Conservation (phyloP, 805 yeast genomes). For the Priceomyces carsonii region DNA sequence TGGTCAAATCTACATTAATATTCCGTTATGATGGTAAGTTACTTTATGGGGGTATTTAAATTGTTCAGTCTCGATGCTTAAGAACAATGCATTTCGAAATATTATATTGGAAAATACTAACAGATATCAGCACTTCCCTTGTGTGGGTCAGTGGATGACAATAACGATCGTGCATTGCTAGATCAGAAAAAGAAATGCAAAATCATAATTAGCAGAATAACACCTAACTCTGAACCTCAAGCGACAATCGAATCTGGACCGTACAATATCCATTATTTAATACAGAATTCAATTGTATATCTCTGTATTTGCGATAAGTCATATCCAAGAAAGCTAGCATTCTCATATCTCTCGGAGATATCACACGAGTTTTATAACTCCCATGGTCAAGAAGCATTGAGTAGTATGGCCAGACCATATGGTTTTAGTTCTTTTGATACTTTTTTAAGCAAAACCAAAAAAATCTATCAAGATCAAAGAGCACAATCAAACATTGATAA, state of each 20-base stretch:
- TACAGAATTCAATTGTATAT: constrained; percentile 66
- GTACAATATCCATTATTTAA: constrained; percentile 74
- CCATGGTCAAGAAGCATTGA: constrained; percentile 67
- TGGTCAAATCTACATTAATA: constrained; percentile 69
- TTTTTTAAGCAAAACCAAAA: constrained; percentile 81
- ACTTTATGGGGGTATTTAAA: too few relatives aligned
- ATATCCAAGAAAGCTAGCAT: constrained; percentile 87
- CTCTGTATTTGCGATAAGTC: constrained; percentile 74
- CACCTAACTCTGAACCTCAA: constrained; percentile 76
- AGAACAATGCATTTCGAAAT: too few relatives aligned
- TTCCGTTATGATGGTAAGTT: constrained; percentile 62
- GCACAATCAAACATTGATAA: constrained; percentile 87
- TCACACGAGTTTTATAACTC: constrained; percentile 78
- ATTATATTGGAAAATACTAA: too few relatives aligned
- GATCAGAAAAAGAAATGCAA: constrained; percentile 88
- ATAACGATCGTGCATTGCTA: constrained; percentile 53
- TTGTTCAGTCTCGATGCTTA: too few relatives aligned
- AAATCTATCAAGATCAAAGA: constrained; percentile 85
- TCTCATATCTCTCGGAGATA: constrained; percentile 80
- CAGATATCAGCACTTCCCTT: constrained; percentile 71
- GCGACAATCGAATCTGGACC: constrained; percentile 81
- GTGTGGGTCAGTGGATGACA: constrained; percentile 86
- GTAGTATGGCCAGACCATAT: constrained; percentile 76
- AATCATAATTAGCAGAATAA: constrained; percentile 69
- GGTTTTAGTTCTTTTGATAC: constrained; percentile 87